These are phyloP conservation scores for Didymella pomorum DNA, from an alignment of 2,329 filamentous ascomycete genomes.

Conservation along the genomic window DNA sequence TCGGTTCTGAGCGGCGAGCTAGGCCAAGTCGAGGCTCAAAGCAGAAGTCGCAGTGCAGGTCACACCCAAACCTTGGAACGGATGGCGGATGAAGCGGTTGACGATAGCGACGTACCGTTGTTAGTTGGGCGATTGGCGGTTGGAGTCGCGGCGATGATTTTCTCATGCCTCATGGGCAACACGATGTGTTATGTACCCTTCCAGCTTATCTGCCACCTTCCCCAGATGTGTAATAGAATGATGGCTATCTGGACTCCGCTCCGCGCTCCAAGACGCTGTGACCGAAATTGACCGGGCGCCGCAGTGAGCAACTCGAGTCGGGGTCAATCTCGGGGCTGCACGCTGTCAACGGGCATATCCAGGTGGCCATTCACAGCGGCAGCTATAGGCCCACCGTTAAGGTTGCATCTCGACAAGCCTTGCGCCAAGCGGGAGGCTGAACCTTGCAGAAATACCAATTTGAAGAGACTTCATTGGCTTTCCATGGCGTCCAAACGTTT, in stretches of 20 bases:
- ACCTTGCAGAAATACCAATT: conserved; percentile 3
- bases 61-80: conserved; percentile 25
- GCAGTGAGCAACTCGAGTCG: conserved; percentile 17
- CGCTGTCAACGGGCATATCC: conserved; percentile 15
- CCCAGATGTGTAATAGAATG: conserved; percentile 28
- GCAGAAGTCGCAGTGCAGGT: conserved; percentile 35
- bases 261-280: conserved; percentile 15
- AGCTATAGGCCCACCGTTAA: conserved; percentile 13
- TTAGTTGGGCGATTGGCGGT: not conserved
- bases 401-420: conserved; percentile 16
- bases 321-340: conserved; percentile 16
- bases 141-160: conserved; percentile 4
- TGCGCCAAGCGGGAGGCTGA: conserved; percentile 19
- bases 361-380: conserved; percentile 16
- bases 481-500: not conserved
- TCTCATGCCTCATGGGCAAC: conserved; percentile 2
- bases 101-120: conserved; percentile 9
- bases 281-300: conserved; percentile 22
- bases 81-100: conserved; percentile 11
- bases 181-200: conserved; percentile 14
- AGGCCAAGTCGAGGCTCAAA: conserved; percentile 21
- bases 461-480: conserved; percentile 7
- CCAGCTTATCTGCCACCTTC: conserved; percentile 21
- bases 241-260: conserved; percentile 21
- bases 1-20: conserved; percentile 22